Percentiles rank a stretch among this genome's conserved stretches.
phyloP scores from a whole-genome alignment of 257 asterid genomes.

The Echites panduratus region DNA sequence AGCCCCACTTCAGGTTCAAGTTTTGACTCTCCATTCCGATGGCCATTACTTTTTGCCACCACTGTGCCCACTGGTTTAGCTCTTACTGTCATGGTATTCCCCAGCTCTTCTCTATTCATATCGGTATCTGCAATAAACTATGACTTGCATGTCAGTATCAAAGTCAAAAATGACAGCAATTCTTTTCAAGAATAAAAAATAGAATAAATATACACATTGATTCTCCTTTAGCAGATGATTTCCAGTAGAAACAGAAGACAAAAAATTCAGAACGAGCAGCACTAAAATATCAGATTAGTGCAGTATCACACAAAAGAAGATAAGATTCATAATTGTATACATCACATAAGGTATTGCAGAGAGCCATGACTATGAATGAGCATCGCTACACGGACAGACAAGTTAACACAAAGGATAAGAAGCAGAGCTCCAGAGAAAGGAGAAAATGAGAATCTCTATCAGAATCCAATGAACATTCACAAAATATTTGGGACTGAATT shows the following conservation, averaged over 20 bases:
- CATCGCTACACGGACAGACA: neutral
- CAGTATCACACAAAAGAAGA: neutral
- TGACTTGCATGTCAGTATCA: neutral
- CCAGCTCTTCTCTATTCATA: conserved; percentile 66
- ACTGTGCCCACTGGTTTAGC: conserved; percentile 47
- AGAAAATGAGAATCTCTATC: neutral
- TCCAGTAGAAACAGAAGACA: neutral
- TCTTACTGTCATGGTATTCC: conserved; percentile 53
- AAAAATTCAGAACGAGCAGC: too few relatives aligned
- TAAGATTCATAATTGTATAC: neutral
- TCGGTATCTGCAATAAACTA: conserved; percentile 33
- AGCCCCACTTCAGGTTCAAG: conserved; percentile 70
- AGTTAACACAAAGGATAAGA: neutral
- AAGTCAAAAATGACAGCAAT: neutral
- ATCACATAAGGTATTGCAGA: neutral
- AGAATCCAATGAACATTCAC: neutral
- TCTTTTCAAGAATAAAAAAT: neutral
- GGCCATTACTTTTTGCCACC: conserved; percentile 42
- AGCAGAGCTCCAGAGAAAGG: neutral
- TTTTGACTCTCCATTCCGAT: conserved; percentile 51
- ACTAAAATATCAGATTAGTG: too few relatives aligned
- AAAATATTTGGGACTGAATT: neutral
- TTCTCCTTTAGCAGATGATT: neutral
- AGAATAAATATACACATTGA: neutral
- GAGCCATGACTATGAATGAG: neutral